Evolutionary conservation across 805 yeast genomes (phyloP).

Genomic region (Cyberlindnera japonica): DNA sequence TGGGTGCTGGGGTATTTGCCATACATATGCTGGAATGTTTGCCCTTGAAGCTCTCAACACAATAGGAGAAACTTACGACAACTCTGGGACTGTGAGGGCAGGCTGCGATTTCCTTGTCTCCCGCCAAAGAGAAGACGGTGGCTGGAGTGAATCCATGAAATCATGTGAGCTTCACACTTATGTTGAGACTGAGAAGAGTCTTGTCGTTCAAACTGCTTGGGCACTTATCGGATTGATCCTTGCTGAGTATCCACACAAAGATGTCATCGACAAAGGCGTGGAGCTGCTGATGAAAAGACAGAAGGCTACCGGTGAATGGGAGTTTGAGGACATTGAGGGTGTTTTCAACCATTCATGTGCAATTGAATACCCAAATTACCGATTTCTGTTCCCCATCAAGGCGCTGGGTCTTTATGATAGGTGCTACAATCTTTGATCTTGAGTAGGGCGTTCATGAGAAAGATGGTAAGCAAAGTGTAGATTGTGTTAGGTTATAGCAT

Average conservation of each 20-base stretch:
- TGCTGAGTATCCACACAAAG: slow-evolving; percentile 73
- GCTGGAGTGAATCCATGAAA: slow-evolving; percentile 96
- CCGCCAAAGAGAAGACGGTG: slow-evolving; percentile 84
- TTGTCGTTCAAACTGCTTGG: slow-evolving; percentile 93
- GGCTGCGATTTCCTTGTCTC: slow-evolving; percentile 84
- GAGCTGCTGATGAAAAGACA: slow-evolving; percentile 64
- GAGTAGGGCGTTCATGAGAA: no score
- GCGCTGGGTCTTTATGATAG: slow-evolving; percentile 72
- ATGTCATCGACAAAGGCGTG: slow-evolving; percentile 61
- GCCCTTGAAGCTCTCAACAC: slow-evolving; percentile 88
- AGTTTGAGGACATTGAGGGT: slow-evolving; percentile 83
- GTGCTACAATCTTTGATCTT: slow-evolving; percentile 8
- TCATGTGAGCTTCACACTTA: slow-evolving; percentile 78
- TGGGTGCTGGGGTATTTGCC: slow-evolving; percentile 98
- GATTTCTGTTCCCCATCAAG: slow-evolving; percentile 84
- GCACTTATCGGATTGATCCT: slow-evolving; percentile 75
- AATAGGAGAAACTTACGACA: slow-evolving; percentile 59
- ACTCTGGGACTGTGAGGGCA: slow-evolving; percentile 54
- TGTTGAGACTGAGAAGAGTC: slow-evolving; percentile 57
- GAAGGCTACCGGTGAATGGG: slow-evolving; percentile 75
- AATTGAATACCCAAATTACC: slow-evolving; percentile 93
- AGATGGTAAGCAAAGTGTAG: no score
- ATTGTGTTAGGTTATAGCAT: no score
- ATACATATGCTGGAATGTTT: slow-evolving; percentile 95
- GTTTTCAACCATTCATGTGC: slow-evolving; percentile 94